Conservation (phyloP, 495 filamentous ascomycete genomes). For the Daldinia decipiens region DNA sequence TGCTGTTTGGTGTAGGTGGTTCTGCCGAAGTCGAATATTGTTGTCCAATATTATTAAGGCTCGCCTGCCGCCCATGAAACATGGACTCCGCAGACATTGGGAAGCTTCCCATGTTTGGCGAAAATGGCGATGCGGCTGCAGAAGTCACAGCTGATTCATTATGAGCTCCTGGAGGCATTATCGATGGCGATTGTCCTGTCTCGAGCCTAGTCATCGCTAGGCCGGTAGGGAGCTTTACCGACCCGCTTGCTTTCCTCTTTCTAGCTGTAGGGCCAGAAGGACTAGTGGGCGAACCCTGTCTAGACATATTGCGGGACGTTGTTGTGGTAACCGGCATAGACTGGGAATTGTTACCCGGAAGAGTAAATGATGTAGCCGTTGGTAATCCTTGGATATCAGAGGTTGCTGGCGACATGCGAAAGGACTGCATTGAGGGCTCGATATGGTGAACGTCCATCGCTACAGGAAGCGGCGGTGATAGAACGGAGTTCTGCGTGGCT, state of each 20-base stretch:
- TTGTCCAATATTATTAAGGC: slow-evolving; percentile 44
- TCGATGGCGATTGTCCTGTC: slow-evolving; percentile 53
- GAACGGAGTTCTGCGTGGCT: slow-evolving; percentile 39
- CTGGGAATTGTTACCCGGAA: slow-evolving; percentile 45
- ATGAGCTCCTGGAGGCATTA: slow-evolving; percentile 47
- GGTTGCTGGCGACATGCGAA: slow-evolving; percentile 26
- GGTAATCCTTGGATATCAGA: slow-evolving; percentile 36
- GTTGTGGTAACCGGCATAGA: slow-evolving; percentile 61
- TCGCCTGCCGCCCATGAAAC: slow-evolving; percentile 44
- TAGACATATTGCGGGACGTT: slow-evolving; percentile 71
- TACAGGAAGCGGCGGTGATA: slow-evolving; percentile 11
- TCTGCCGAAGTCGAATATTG: slow-evolving; percentile 62
- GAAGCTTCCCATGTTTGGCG: slow-evolving; percentile 51
- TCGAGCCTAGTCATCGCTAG: slow-evolving; percentile 84
- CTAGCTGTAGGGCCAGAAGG: slow-evolving; percentile 70
- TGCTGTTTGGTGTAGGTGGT: slow-evolving; percentile 72
- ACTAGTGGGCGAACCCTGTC: slow-evolving; percentile 73
- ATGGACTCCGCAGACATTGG: slow-evolving; percentile 53
- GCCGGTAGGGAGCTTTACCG: slow-evolving; percentile 71
- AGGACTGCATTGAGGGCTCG: slow-evolving; percentile 36
- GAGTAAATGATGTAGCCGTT: slow-evolving; percentile 37
- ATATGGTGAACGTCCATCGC: slow-evolving; percentile 36
- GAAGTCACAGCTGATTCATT: slow-evolving; percentile 52
- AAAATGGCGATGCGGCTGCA: slow-evolving; percentile 55
- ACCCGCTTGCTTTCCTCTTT: slow-evolving; percentile 77